phyloP scores from a whole-genome alignment of 1,139 yeast species.

The Blastobotrys illinoisensis region DNA sequence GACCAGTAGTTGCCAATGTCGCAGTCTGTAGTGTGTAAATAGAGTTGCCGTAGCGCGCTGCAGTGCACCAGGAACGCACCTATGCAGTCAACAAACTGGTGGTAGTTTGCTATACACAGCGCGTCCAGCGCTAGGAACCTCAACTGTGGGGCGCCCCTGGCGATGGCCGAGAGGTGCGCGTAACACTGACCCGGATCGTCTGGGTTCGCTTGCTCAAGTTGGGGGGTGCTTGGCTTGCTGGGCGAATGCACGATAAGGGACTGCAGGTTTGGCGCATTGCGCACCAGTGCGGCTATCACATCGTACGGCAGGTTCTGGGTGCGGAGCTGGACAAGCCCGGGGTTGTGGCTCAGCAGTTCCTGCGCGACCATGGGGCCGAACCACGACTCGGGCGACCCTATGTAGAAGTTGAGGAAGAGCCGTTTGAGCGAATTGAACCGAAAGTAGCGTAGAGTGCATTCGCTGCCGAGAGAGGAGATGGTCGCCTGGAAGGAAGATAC shows the following conservation, averaged over 20 bases:
- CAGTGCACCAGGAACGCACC: conserved; percentile 2
- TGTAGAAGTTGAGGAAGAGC: conserved; percentile 1
- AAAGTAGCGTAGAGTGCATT: conserved; percentile 3
- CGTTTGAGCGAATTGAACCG: not conserved
- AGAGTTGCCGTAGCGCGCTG: not conserved
- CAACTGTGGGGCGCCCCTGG: not conserved
- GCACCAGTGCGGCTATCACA: not conserved
- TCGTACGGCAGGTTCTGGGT: conserved; percentile 2
- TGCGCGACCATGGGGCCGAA: not conserved
- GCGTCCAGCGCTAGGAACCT: conserved; percentile 3
- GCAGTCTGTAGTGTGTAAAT: not conserved
- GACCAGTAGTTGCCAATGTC: not conserved
- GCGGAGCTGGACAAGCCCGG: conserved; percentile 2
- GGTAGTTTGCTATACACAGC: not conserved
- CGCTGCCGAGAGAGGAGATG: not conserved
- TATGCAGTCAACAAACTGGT: conserved; percentile 1
- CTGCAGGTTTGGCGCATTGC: not conserved
- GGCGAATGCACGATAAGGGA: not conserved
- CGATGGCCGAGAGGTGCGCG: conserved; percentile 1
- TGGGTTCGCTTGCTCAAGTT: not conserved
- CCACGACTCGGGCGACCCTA: not conserved
- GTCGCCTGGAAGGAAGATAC: conserved; percentile 1
- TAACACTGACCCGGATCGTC: not conserved
- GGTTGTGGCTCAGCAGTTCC: not conserved
- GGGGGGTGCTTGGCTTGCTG: not conserved